Evolutionary conservation across 345 rosid species (phyloP).

Genomic region (Corchorus capsularis): DNA sequence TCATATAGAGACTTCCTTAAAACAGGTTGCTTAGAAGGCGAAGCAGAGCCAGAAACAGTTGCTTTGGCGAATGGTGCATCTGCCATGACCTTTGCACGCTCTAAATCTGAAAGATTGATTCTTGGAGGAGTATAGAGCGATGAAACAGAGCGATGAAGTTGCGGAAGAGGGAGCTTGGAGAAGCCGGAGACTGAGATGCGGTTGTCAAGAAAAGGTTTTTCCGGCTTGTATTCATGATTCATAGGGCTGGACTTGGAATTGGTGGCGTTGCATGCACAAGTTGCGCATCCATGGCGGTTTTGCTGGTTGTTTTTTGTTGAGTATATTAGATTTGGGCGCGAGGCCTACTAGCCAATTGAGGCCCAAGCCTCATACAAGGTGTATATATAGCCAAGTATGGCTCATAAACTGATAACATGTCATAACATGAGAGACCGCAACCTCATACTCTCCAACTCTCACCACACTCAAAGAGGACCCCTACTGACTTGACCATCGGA

Average conservation of each 20-base stretch:
- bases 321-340: too few species aligned
- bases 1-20: constrained; percentile 42
- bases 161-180: constrained; percentile 29
- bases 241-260: constrained; percentile 11
- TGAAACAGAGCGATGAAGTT: constrained; percentile 22
- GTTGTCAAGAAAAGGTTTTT: constrained; percentile 23
- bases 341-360: too few species aligned
- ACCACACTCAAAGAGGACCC: too few species aligned
- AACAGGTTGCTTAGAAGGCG: constrained; percentile 32
- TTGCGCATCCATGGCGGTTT: background rate
- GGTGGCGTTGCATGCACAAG: constrained; percentile 18
- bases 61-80: constrained; percentile 10
- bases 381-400: too few species aligned
- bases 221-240: constrained; percentile 1
- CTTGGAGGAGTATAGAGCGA: constrained; percentile 11
- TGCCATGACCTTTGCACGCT: constrained; percentile 13
- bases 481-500: too few species aligned
- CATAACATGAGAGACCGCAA: too few species aligned
- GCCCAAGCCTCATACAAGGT: too few species aligned
- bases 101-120: constrained; percentile 20
- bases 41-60: constrained; percentile 13
- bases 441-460: too few species aligned
- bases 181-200: constrained; percentile 25
- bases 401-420: too few species aligned
- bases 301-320: constrained; percentile 5